These are phyloP conservation scores for Magnolia kwangsiensis DNA, from an alignment of 164 flowering plant genomes.

Conservation along the genomic window DNA sequence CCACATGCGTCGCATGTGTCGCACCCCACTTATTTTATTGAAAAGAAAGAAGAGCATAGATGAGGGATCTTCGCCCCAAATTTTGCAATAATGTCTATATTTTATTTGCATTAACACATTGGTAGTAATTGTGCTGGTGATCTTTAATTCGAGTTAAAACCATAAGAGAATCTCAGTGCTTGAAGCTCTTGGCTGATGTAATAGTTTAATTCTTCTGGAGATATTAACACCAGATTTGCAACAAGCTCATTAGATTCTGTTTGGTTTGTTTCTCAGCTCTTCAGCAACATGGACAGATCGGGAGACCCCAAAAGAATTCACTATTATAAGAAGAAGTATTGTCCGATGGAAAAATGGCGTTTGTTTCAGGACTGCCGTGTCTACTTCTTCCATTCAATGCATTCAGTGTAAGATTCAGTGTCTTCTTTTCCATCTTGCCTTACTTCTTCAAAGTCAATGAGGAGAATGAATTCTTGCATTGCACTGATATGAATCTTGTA, in stretches of 20 bases:
- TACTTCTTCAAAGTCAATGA: background rate
- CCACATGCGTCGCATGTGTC: no score
- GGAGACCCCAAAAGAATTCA: conserved; percentile 44
- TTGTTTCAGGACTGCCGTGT: conserved; percentile 60
- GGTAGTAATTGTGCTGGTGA: no score
- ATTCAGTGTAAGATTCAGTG: conserved; percentile 35
- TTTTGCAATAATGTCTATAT: no score
- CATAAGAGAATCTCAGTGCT: no score
- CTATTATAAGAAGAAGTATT: conserved; percentile 63
- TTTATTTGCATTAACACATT: no score
- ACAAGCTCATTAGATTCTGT: background rate
- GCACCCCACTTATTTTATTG: no score
- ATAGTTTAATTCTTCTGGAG: no score
- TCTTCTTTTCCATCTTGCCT: background rate
- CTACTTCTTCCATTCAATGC: conserved; percentile 38
- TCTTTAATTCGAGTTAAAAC: no score
- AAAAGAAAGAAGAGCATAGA: no score
- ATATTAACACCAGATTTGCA: no score
- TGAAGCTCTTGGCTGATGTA: no score
- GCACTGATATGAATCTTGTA: conserved; percentile 7
- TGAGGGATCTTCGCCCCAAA: no score
- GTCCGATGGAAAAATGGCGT: conserved; percentile 63
- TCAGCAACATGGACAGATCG: conserved; percentile 39
- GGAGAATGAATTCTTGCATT: background rate
- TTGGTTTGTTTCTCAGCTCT: conserved; percentile 39